Percentiles rank a stretch among this genome's conserved stretches.
Conservation (phyloP, 352 stramenopile genomes). For the Thalassiosira exigua region DNA sequence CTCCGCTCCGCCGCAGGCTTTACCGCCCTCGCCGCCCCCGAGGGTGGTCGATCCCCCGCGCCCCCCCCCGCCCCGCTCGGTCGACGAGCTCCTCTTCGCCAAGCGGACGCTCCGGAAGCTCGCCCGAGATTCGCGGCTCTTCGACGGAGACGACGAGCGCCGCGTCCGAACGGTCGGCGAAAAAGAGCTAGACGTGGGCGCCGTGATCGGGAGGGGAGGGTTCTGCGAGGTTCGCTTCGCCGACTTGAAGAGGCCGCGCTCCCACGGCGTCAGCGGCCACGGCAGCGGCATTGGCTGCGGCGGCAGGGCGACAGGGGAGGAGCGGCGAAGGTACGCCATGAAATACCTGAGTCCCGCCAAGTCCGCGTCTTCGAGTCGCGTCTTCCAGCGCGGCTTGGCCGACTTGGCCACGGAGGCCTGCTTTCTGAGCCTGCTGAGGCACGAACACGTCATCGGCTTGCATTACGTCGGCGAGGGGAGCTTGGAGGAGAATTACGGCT, state of each 20-base stretch:
- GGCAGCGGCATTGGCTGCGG: no score
- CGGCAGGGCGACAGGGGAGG: no score
- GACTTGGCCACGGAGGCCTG: constrained; percentile 71
- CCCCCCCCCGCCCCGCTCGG: constrained; percentile 12
- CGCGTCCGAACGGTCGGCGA: constrained; percentile 18
- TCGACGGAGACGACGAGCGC: constrained; percentile 11
- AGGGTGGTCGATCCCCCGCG: not conserved
- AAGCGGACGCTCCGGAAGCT: constrained; percentile 28
- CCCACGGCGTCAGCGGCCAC: not conserved
- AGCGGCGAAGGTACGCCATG: constrained; percentile 6
- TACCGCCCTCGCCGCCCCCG: not conserved
- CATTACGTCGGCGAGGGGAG: constrained; percentile 12
- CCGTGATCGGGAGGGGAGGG: constrained; percentile 18
- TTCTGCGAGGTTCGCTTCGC: constrained; percentile 34
- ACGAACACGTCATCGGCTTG: constrained; percentile 65
- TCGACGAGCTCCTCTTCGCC: constrained; percentile 25
- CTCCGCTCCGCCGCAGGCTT: not conserved
- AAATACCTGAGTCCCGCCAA: constrained; percentile 15
- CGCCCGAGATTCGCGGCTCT: constrained; percentile 22
- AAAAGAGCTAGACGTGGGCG: constrained; percentile 7
- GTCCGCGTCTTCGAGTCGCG: constrained; percentile 1
- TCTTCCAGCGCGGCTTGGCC: constrained; percentile 35
- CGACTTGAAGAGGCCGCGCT: not conserved
- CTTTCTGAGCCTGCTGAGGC: constrained; percentile 56
- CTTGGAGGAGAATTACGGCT: constrained; percentile 10